Evolutionary conservation across 352 stramenopile genomes (phyloP).

Genomic region (Paralagenidium karlingii): DNA sequence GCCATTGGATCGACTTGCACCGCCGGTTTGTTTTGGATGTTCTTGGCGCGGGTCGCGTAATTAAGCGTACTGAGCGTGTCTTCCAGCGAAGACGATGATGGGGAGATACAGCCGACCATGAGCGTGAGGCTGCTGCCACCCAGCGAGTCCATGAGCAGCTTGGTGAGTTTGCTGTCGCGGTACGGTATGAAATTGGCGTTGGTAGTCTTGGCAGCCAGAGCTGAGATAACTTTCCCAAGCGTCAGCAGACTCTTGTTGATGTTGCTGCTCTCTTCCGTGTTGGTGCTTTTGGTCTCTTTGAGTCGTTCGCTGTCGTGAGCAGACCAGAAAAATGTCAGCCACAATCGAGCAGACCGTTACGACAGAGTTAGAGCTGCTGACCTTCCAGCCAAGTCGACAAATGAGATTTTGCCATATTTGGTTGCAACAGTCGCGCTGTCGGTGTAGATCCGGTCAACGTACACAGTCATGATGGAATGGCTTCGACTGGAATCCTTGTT

Average conservation of each 20-base stretch:
- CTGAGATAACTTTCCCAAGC: slow-evolving; percentile 77
- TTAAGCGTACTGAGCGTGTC: slow-evolving; percentile 80
- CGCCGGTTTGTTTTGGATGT: slow-evolving; percentile 72
- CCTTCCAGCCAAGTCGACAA: slow-evolving; percentile 69
- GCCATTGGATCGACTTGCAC: slow-evolving; percentile 57
- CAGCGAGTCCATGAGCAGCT: slow-evolving; percentile 75
- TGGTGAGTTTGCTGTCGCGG: slow-evolving; percentile 77
- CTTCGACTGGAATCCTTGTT: slow-evolving; percentile 74
- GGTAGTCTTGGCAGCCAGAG: slow-evolving; percentile 28
- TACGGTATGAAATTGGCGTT: slow-evolving; percentile 57
- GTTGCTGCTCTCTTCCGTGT: slow-evolving; percentile 63
- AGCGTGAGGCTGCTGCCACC: slow-evolving; percentile 70
- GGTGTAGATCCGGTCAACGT: slow-evolving; percentile 44
- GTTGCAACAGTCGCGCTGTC: slow-evolving; percentile 31
- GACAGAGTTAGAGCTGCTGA: slow-evolving; percentile 1
- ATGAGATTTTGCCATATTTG: slow-evolving; percentile 66
- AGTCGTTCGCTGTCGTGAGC: slow-evolving; percentile 24
- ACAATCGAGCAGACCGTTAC: not conserved
- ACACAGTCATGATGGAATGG: slow-evolving; percentile 63
- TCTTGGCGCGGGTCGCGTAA: slow-evolving; percentile 73
- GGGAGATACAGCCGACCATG: slow-evolving; percentile 77
- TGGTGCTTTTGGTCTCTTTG: slow-evolving; percentile 58
- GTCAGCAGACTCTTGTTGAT: slow-evolving; percentile 80
- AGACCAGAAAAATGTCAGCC: not conserved
- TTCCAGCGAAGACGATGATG: slow-evolving; percentile 32